Base-by-base conservation (phyloP, 768 basidiomycete species). In the Hygrophorus russula region DNA sequence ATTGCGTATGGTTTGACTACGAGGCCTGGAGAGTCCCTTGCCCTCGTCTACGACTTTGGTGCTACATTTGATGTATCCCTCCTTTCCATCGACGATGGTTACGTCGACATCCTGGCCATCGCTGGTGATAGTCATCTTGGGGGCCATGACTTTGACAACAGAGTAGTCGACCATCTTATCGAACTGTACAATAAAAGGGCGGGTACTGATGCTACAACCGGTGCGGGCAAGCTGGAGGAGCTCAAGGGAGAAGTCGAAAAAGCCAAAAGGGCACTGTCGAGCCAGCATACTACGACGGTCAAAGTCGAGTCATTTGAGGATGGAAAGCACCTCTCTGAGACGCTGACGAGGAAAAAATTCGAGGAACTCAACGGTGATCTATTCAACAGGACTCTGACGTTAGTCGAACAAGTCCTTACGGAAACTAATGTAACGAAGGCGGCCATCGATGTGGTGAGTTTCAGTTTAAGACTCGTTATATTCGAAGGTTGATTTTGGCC, bases 61-160 rank as follows among this genome's bases (percentile, higher is more conserved):
- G 94, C 94, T 71, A 98, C 94, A 52, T 97, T 98, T 73, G 94
- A 97, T 85, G 94, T 97, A 45, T 98, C 94, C 42, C 80, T 98
- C 44, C 78, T 98, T 53, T 92, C 91, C 67, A 97, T 97, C 72
- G 87, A 74, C 52, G 92, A 90, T 60, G 93, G 93, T 68, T 90
- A 97, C 59, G 97, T 97, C 60, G 91, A 92, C 53, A 94, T 97
- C 61, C 97, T 97, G 76, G 91, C 94, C 32, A 97, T 94, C 51
- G 92, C 91, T 54, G 94, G 94, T 71, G 92, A 97, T 66, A 98
- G 32, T 13, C 94, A 97, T 68, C 73, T 97, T 63, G 94, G 94
- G 71, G 94, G 94, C 70, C 24, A 24, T 3, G 24, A 24, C 7
- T 74, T 76, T 53, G 81, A 84, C 64, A 83, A 82, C 69, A 72